A percentile compares a stretch with the other conserved stretches of the same genome.
Evolutionary conservation across 768 basidiomycete genomes (phyloP).

Genomic region (Gymnopilus dilepis): DNA sequence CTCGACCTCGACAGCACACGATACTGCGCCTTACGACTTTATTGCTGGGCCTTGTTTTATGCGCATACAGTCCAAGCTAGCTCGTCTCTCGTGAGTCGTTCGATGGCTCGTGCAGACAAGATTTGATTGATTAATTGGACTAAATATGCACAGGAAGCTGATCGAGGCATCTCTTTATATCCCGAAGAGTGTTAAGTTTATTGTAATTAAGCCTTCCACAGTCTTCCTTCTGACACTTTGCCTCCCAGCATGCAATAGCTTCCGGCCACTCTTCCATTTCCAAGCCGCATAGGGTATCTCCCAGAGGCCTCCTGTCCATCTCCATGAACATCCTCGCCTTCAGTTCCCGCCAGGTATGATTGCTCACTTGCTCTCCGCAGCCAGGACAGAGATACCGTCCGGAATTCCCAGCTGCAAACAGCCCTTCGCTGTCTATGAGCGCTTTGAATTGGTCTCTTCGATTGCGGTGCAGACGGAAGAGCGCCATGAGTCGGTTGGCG

Average conservation of each 20-base stretch:
- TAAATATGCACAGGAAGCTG: slow-evolving; percentile 28
- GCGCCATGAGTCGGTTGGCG: slow-evolving; percentile 38
- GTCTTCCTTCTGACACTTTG: slow-evolving; percentile 34
- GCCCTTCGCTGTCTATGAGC: slow-evolving; percentile 38
- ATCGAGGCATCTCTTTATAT: slow-evolving; percentile 37
- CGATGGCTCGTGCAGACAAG: too few species aligned
- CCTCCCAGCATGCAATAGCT: slow-evolving; percentile 43
- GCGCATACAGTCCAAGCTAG: too few species aligned
- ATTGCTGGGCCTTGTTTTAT: too few species aligned
- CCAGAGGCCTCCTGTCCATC: slow-evolving; percentile 44
- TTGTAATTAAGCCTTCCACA: slow-evolving; percentile 43
- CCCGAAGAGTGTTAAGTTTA: slow-evolving; percentile 38
- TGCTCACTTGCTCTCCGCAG: slow-evolving; percentile 41
- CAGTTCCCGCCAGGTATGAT: slow-evolving; percentile 45
- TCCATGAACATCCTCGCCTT: slow-evolving; percentile 45
- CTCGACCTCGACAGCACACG: too few species aligned
- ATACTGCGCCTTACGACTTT: too few species aligned
- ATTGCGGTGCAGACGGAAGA: slow-evolving; percentile 46
- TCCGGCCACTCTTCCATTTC: slow-evolving; percentile 53
- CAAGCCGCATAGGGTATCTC: slow-evolving; percentile 40
- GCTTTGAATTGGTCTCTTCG: slow-evolving; percentile 44
- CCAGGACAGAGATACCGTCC: slow-evolving; percentile 32
- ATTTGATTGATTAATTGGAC: background rate
- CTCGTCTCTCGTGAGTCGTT: too few species aligned
- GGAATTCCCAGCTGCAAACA: slow-evolving; percentile 46